Conservation (phyloP, 2,329 filamentous ascomycete genomes). For the Monosporascus sp. region DNA sequence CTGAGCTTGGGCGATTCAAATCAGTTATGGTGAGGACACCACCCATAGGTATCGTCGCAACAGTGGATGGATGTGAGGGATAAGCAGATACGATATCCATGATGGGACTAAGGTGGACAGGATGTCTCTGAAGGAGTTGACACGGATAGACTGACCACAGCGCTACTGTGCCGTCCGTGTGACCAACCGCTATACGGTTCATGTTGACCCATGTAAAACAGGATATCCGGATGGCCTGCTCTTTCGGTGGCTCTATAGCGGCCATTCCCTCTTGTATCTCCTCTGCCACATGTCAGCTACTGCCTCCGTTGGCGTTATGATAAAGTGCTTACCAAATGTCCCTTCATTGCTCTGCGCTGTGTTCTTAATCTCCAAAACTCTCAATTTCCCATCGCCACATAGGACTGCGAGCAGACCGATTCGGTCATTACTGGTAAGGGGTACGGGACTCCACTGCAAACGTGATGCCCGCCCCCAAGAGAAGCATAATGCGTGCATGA, state of each 20-base stretch:
- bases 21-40: conserved; percentile 50
- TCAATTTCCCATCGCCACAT: conserved; percentile 45
- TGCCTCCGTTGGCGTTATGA: not conserved
- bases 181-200: conserved; percentile 51
- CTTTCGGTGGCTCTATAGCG: conserved; percentile 38
- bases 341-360: conserved; percentile 18
- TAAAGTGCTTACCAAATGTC: conserved; percentile 34
- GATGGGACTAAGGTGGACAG: conserved; percentile 48
- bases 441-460: conserved; percentile 49
- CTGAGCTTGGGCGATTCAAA: conserved; percentile 45
- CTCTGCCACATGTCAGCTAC: conserved; percentile 32
- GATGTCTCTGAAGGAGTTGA: conserved; percentile 44
- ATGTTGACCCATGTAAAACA: conserved; percentile 50
- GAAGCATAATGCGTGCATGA: conserved; percentile 41
- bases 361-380: conserved; percentile 39
- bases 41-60: conserved; percentile 51
- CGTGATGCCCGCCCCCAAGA: conserved; percentile 45
- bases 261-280: conserved; percentile 40
- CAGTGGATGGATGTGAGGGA: conserved; percentile 49
- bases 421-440: conserved; percentile 22
- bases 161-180: conserved; percentile 50
- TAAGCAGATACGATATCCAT: conserved; percentile 52
- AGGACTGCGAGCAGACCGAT: conserved; percentile 43
- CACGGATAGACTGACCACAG: conserved; percentile 52
- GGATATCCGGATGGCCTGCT: conserved; percentile 44